Conservation (phyloP, 2,329 filamentous ascomycete genomes). For the Fusarium fujikuroi region DNA sequence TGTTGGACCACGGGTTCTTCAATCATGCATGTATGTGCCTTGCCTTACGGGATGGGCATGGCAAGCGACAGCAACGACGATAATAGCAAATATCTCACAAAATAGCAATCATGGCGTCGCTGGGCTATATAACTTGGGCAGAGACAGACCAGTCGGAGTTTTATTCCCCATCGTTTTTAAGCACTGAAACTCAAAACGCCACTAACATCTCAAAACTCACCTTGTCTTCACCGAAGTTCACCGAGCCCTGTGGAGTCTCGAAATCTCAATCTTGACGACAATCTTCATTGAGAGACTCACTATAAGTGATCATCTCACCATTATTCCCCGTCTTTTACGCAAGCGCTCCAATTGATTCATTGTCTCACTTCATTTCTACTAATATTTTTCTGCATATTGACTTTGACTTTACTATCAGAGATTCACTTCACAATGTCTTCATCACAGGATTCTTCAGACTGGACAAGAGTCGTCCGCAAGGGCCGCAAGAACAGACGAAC, state of each 20-base stretch:
- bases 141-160: background rate
- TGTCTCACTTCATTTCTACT: background rate
- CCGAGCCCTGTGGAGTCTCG: conserved; percentile 26
- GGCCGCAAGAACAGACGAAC: conserved; percentile 28
- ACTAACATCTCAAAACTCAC: conserved; percentile 6
- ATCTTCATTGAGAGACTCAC: conserved; percentile 14
- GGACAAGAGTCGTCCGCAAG: conserved; percentile 44
- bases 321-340: background rate
- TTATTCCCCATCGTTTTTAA: background rate
- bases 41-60: background rate
- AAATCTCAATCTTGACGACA: conserved; percentile 38
- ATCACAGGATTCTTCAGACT: conserved; percentile 29
- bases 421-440: conserved; percentile 21
- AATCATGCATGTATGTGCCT: background rate
- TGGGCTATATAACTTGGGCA: background rate
- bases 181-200: conserved; percentile 7
- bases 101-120: background rate
- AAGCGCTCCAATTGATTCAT: background rate
- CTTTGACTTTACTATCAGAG: background rate
- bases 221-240: conserved; percentile 33
- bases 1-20: background rate
- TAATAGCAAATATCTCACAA: background rate
- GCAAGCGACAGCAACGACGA: background rate
- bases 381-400: background rate
- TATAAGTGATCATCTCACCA: conserved; percentile 13